Evolutionary conservation across 805 yeast species (phyloP).

Genomic region (Barnettozyma salicaria): DNA sequence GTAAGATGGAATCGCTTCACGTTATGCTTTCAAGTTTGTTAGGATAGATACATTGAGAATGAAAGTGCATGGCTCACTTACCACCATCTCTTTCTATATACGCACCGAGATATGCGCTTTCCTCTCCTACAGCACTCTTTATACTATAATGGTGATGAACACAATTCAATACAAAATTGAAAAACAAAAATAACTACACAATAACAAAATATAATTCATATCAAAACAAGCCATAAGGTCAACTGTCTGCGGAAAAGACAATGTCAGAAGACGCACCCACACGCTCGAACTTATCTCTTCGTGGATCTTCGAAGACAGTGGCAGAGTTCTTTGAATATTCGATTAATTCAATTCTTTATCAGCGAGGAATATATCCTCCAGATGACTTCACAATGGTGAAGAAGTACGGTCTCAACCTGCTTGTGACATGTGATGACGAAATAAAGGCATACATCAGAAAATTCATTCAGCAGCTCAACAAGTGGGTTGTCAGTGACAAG

Average conservation of each 20-base stretch:
- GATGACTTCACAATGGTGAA: slow-evolving; percentile 75
- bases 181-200: slow-evolving; percentile 37
- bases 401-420: slow-evolving; percentile 73
- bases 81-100: not conserved
- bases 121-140: not conserved
- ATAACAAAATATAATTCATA: slow-evolving; percentile 58
- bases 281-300: slow-evolving; percentile 46
- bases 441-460: slow-evolving; percentile 60
- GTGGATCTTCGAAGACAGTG: slow-evolving; percentile 74
- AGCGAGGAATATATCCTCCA: slow-evolving; percentile 83
- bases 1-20: slow-evolving; percentile 54
- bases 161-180: too few relatives aligned
- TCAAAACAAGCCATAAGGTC: slow-evolving; percentile 35
- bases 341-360: slow-evolving; percentile 76
- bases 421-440: slow-evolving; percentile 70
- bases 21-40: slow-evolving; percentile 48
- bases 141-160: not conserved
- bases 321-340: slow-evolving; percentile 82
- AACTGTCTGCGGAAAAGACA: slow-evolving; percentile 40
- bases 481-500: slow-evolving; percentile 68
- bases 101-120: not conserved
- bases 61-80: too few relatives aligned
- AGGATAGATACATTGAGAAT: not conserved
- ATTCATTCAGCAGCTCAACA: slow-evolving; percentile 62
- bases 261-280: slow-evolving; percentile 49